Base-by-base conservation (phyloP, 805 yeast genomes). In the Ogataea henricii region DNA sequence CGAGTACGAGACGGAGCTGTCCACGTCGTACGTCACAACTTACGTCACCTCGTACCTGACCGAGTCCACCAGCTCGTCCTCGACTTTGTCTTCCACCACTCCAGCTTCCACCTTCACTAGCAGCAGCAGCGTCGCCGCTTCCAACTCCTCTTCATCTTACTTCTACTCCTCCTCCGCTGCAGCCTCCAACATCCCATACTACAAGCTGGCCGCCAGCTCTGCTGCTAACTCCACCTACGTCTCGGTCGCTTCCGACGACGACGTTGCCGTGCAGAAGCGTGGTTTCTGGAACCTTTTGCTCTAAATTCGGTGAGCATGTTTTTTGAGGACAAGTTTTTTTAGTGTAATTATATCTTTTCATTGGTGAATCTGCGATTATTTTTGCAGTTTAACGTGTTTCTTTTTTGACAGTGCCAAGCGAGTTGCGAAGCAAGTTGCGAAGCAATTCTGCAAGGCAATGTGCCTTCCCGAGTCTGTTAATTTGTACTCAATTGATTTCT, bases 1-100 rank as follows among this genome's bases (percentile, higher is more conserved):
- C 1, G 54, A 52, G 18, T 23, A 60, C 38, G 62, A 59, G 30
- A 65, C 69, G 1, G 61, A 61, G 13, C 47, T 52, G 14, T 44
- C 44, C 6, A 40, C 52, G 33, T 41, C 48, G 21, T 52, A 50
- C 40, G 42, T 46, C 40, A 55, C 58, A 29, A 50, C 54, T 35
- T 25, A 49, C 51, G 13, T 49, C 47, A 38, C 55, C 44, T 36
- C 20, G 43, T 33, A 51, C 49, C 23, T 62, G 22, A 38, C 60
- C 23, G 13, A 27, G 23, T 20, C 23, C 52, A 9, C 8, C 23
- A 25, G 32, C 53, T 10, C 20, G 12, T 43, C 56, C 25, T 39
- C 49, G 10, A 42, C 52, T 16, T 35, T 52, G 5, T 30, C 40
- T 25, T 14, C 40, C 17, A 30, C 51, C 17, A 27, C 30, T 6